Base-by-base conservation (phyloP, 2,329 filamentous ascomycete species). In the Diaporthe sp. region DNA sequence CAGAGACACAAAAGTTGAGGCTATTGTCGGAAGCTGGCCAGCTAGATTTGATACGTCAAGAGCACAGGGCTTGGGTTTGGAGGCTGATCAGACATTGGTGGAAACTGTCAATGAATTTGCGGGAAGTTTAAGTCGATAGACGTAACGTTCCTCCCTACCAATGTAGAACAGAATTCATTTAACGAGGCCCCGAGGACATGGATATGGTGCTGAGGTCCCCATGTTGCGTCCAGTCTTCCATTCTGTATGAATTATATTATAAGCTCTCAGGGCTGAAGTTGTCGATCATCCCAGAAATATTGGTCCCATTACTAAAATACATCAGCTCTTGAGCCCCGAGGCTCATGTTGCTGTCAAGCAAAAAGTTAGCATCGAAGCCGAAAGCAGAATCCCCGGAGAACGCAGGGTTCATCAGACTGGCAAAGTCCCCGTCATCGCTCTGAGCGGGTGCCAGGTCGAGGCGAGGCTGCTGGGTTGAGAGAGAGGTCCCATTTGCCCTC, bases 11-110 rank as follows among this genome's bases (percentile, higher is more conserved):
- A 84, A 84, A 57, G 78, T 88, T 15, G 85, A 88, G 78, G 83
- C 82, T 67, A 89, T 91, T 77, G 87, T 91, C 9, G 85, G 86
- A 74, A 86, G 86, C 17, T 91, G 89, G 89, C 88, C 89, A 22
- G 84, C 87, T 9, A 82, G 83, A 65, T 89, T 90, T 76, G 85
- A 89, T 75, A 86, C 65, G 2, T 19, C 65, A 22, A 53, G 46
- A 37, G 65, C 65, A 39, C 46, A 68, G 13, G 15, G 28, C 12
- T n/a, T 68, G 3, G 65, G 65, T 12, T n/a, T 68, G 46, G 31
- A 39, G 31, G 31, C 65, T 0, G 65, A 68, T 7, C 65, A 25
- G 22, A 13, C 46, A 22, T 25, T 68, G 34, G 65, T 28, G 65
- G 46, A 68, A 39, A 68, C 65, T 37, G 65, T 53, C 8, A 68